Base-by-base conservation (phyloP, 345 rosid species). In the Salix udensis region DNA sequence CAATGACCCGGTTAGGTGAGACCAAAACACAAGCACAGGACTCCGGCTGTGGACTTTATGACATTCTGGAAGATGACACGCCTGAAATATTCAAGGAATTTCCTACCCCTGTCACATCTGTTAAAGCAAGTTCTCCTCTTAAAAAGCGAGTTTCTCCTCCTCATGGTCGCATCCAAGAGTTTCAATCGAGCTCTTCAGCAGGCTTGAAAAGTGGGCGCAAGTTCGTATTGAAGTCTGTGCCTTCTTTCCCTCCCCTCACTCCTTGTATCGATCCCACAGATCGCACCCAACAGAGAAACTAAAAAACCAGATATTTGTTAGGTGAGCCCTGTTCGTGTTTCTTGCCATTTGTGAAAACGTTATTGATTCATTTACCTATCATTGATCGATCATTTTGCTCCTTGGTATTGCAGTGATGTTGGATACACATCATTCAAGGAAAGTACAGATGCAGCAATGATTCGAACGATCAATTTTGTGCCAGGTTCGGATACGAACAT, bases 71-170 rank as follows among this genome's bases (percentile, higher is more conserved):
- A 78, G 89, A 87, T 71, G 92, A 86, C 68, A 84, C 87, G 11
- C 89, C 86, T 21, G 90, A 89, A 75, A 79, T 86, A 64, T 77
- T 86, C 82, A 81, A 81, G 78, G 88, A 87, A 37, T 74, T 80
- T 70, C 75, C 86, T 10, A 77, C 84, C 11, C 77, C 83, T 24
- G 37, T 65, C 58, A 66, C 84, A 71, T 46, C 89, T 64, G 85
- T 88, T 68, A 86, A 85, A 80, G 80, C 78, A 71, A 83, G 82
- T 71, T 90, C 91, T 34, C 94, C 91, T 12, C 87, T 77, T 55
- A 73, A 83, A 31, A 87, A 89, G 71, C 82, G 90, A 73, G 88
- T 90, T 75, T 88, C 89, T 70, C 88, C 89, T 75, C 90, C 91
- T 39, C 85, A 77, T 9, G 68, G 68, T 62, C 74, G 16, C 39